Base-by-base conservation (phyloP, 768 basidiomycete genomes). In the Nidularia pulvinata region DNA sequence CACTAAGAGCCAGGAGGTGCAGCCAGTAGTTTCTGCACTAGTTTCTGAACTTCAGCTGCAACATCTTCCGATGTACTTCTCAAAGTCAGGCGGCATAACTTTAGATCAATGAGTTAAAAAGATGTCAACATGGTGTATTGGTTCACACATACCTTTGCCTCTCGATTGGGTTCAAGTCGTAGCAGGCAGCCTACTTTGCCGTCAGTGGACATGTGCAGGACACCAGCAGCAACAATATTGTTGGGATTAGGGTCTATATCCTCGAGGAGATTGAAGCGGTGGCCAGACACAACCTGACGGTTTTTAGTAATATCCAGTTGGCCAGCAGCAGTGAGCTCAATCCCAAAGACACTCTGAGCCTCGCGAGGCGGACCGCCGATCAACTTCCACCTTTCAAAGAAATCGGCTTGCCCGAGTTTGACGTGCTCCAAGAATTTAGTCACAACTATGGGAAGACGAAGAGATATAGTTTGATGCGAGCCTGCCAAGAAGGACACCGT, bases 381-480 rank as follows among this genome's bases (percentile, higher is more conserved):
- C 60, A 97, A 73, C 69, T 94, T 95, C 97, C 97, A 99, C 49
- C 97, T 79, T 69, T 98, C 95, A 71, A 98, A 99, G 80, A 98
- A 99, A 60, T 97, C 92, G 0, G 82, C 73, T 56, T 82, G 78
- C 9, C 83, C 85, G 34, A 99, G 82, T 62, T 86, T 89, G 58
- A 98, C 95, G 25, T 92, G 91, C 64, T 97, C 96, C 52, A 98
- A 81, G 70, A 99, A 99, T 69, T 96, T 94, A 39, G 89, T 88
- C 52, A 97, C 62, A 44, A 91, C 82, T 58, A 99, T 84, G 9
- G 97, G 97, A 25, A 99, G 77, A 47, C 86, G 84, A 53, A 98
- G 70, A 7, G 88, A 85, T 50, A 95, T 76, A 5, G 91, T 85
- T 65, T 96, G 94, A 60, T 95, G 89, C 7, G 95, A 89, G 30